A percentile compares a stretch with the other conserved stretches of the same genome.
Conservation (phyloP, 2,329 filamentous ascomycete genomes). For the Ceratocystis variospora region DNA sequence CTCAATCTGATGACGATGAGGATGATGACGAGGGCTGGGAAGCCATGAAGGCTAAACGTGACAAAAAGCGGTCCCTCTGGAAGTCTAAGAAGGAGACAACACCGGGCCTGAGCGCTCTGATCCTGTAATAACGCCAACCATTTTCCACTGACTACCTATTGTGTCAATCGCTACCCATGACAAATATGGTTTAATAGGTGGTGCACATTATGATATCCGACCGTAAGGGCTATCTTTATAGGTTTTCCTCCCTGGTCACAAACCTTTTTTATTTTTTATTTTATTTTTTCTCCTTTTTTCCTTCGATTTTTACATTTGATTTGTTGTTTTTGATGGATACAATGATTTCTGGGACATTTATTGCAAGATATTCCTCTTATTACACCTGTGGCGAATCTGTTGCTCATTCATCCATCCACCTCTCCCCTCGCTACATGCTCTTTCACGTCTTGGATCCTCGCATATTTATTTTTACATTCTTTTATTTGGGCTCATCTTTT, state of each 20-base stretch:
- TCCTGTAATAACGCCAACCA: conserved; percentile 23
- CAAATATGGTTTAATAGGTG: not conserved
- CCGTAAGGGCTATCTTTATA: not conserved
- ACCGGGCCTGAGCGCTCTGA: conserved; percentile 36
- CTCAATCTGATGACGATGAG: conserved; percentile 37
- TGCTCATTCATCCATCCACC: not conserved
- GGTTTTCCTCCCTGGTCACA: not conserved
- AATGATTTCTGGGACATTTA: conserved; percentile 7
- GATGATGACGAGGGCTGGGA: conserved; percentile 57
- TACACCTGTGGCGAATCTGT: not conserved
- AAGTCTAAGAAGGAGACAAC: conserved; percentile 44
- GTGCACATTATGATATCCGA: conserved; percentile 11
- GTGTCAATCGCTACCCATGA: not conserved
- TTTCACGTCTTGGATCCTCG: not conserved
- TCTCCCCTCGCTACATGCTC: not conserved
- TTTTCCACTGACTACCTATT: not conserved
- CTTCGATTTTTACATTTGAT: not conserved
- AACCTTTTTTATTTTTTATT: not conserved
- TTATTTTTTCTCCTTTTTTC: not conserved
- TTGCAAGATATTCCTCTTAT: not conserved
- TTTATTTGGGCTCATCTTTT: conserved; percentile 6
- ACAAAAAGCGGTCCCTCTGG: conserved; percentile 55
- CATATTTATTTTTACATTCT: conserved; percentile 1
- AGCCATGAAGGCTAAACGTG: conserved; percentile 54
- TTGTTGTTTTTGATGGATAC: conserved; percentile 6